Percentiles rank a stretch among this genome's conserved stretches.
phyloP scores from a whole-genome alignment of 2,329 filamentous ascomycete genomes.

The Aspergillus tanneri region DNA sequence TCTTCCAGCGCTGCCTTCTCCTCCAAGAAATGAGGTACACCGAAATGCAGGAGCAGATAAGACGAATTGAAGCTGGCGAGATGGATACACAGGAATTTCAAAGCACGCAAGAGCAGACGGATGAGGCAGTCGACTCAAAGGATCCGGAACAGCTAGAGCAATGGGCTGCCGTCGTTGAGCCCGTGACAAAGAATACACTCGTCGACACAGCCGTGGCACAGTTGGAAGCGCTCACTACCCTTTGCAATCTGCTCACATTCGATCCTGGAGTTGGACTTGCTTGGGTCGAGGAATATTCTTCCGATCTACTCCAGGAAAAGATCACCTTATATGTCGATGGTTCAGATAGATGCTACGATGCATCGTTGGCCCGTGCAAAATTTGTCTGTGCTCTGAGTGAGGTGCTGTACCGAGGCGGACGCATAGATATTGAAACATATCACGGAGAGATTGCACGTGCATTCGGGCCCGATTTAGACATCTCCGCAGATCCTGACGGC shows the following conservation, averaged over 20 bases:
- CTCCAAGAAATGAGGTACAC: slow-evolving; percentile 53
- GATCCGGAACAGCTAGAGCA: slow-evolving; percentile 49
- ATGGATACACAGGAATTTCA: slow-evolving; percentile 16
- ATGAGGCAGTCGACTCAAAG: slow-evolving; percentile 21
- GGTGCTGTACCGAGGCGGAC: slow-evolving; percentile 54
- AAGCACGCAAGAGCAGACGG: slow-evolving; percentile 10
- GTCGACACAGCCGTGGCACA: slow-evolving; percentile 68
- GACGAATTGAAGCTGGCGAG: slow-evolving; percentile 36
- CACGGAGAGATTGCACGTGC: slow-evolving; percentile 44
- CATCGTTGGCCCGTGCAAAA: slow-evolving; percentile 55
- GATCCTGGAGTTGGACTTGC: slow-evolving; percentile 48
- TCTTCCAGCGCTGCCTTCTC: slow-evolving; percentile 58
- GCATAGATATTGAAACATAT: slow-evolving; percentile 55
- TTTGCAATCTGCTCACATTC: slow-evolving; percentile 51
- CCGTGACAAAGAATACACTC: slow-evolving; percentile 63
- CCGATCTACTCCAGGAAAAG: slow-evolving; percentile 53
- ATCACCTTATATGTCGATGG: slow-evolving; percentile 54
- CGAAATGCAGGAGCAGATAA: slow-evolving; percentile 46
- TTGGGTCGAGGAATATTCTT: slow-evolving; percentile 59
- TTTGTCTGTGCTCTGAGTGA: slow-evolving; percentile 59
- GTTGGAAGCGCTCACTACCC: slow-evolving; percentile 54
- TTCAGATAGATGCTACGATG: slow-evolving; percentile 50
- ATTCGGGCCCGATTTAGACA: slow-evolving; percentile 42
- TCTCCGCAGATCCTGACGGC: slow-evolving; percentile 48
- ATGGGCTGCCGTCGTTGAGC: slow-evolving; percentile 67